Evolutionary conservation across 2,329 filamentous ascomycete genomes (phyloP).

Genomic region (Aspergillus sp.): DNA sequence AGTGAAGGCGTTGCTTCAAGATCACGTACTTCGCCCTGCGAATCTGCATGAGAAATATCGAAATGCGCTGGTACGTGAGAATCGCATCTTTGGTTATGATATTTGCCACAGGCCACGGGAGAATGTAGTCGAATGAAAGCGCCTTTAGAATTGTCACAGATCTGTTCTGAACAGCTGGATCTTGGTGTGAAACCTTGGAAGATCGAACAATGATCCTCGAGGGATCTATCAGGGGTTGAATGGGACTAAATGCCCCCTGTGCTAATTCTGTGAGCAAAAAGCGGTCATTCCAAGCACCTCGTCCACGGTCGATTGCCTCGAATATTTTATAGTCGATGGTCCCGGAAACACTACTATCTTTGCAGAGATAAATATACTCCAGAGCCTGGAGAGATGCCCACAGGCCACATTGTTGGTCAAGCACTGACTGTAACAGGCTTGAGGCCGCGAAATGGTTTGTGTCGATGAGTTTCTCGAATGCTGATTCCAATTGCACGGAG

Average conservation of each 20-base stretch:
- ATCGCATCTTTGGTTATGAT: conserved; percentile 61
- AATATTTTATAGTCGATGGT: conserved; percentile 63
- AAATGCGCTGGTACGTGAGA: conserved; percentile 60
- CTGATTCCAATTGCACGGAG: conserved; percentile 61
- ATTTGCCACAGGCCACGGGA: conserved; percentile 60
- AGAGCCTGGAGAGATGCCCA: conserved; percentile 58
- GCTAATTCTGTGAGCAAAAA: conserved; percentile 72
- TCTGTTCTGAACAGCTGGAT: conserved; percentile 41
- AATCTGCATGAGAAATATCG: conserved; percentile 69
- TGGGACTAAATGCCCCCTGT: conserved; percentile 57
- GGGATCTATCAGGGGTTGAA: conserved; percentile 45
- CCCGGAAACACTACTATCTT: conserved; percentile 61
- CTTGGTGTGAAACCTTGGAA: conserved; percentile 31
- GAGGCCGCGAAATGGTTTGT: conserved; percentile 65
- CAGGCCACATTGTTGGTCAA: conserved; percentile 64
- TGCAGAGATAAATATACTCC: conserved; percentile 66
- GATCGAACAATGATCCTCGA: conserved; percentile 56
- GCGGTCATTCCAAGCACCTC: conserved; percentile 65
- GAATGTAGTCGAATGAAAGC: conserved; percentile 59
- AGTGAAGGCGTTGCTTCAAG: conserved; percentile 41
- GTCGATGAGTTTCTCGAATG: conserved; percentile 69
- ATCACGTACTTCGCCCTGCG: conserved; percentile 62
- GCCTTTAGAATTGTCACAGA: conserved; percentile 57
- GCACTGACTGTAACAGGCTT: conserved; percentile 53
- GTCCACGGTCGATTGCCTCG: conserved; percentile 57